Base-by-base conservation (phyloP, 1,284 basidiomycete species). In the Sporisorium sorghi region DNA sequence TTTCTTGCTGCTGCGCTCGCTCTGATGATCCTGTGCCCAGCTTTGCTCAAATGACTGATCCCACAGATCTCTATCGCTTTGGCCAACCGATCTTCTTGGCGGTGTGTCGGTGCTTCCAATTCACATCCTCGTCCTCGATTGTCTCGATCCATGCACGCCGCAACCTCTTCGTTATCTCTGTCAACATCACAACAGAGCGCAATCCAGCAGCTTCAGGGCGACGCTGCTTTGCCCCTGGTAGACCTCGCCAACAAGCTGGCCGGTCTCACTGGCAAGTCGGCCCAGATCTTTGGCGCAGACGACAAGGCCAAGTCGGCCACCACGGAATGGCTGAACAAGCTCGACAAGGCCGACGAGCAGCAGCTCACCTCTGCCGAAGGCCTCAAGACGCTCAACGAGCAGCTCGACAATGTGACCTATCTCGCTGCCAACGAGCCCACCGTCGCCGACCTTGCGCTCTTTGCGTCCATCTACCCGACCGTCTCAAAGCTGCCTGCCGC, bases 401-500 rank as follows among this genome's bases (percentile, higher is more conserved):
- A 77, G 66, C 77, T 83, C 42, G 58, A 77, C 46, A 64, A 55
- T 33, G 51, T 70, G 40, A 84, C 81, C 12, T 83, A 77, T 64
- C 58, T 83, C 21, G 73, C 73, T 19, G 59, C 71, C 14, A 78
- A 81, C 56, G 53, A 64, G 54, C 78, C 78, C 26, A 83, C 82
- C 6, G 77, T 78, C 1, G 83, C 83, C 28, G 83, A 84, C 65
- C 73, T 82, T 46, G 77, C 82, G 14, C 79, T 84, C 30, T 82
- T 83, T 37, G 79, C 81, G 5, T 73, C 76, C 44, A 72, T 83
- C 32, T 79, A 83, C 60, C 74, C 79, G n/a, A 40, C 72, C 19
- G 71, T 83, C 3, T 77, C 80, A 21, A 77, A 78, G 52, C 66
- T 79, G n/a, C 59, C 76, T 12, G 64, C 80, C 11, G 49, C 74